phyloP scores from a whole-genome alignment of 345 rosid genomes.

The Eucalyptus marginata region DNA sequence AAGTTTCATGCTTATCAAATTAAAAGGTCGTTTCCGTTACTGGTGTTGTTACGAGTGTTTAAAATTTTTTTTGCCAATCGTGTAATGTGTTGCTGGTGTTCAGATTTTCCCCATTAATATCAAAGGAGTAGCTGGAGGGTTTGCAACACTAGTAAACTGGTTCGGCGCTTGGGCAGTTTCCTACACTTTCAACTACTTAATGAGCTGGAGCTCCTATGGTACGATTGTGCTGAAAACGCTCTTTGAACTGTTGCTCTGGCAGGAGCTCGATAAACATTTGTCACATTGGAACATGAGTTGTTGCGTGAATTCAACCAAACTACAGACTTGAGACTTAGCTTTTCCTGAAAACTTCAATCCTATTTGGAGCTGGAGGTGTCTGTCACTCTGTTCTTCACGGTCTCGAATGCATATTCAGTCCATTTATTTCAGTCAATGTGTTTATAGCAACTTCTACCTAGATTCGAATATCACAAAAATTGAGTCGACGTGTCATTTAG shows the following conservation, averaged over 20 bases:
- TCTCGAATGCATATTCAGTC: not conserved
- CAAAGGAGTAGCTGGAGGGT: constrained; percentile 84
- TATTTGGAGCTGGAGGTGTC: not conserved
- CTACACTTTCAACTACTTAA: constrained; percentile 83
- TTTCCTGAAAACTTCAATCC: no score
- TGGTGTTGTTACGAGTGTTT: not conserved
- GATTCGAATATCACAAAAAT: not conserved
- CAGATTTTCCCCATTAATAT: constrained; percentile 91
- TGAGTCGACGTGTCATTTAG: not conserved
- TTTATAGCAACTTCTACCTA: not conserved
- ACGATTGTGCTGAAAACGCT: not conserved
- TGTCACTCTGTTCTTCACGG: not conserved
- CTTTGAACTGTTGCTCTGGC: not conserved
- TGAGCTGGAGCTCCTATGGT: constrained; percentile 93
- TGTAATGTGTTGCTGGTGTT: not conserved
- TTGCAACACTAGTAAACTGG: constrained; percentile 88
- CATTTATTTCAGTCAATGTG: not conserved
- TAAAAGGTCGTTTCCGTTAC: not conserved
- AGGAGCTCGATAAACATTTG: not conserved
- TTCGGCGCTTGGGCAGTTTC: constrained; percentile 89
- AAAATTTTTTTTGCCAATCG: not conserved
- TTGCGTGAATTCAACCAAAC: not conserved
- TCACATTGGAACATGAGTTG: not conserved
- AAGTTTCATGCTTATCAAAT: not conserved
- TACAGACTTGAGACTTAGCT: no score